Base-by-base conservation (phyloP, 2,329 filamentous ascomycete genomes). In the Cladosporium sp. region DNA sequence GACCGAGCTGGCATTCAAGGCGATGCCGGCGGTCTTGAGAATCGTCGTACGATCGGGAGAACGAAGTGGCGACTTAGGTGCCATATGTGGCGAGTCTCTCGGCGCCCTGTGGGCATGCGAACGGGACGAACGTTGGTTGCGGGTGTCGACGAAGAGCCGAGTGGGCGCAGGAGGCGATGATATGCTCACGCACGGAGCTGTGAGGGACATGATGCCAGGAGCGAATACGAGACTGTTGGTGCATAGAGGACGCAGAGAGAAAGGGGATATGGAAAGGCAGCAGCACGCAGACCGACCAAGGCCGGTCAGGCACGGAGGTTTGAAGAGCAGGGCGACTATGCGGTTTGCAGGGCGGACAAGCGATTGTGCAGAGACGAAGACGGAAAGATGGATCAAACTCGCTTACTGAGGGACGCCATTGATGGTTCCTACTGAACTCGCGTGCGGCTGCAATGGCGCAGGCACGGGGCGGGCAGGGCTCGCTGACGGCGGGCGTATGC, bases 1-100 rank as follows among this genome's bases (percentile, higher is more conserved):
- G 9, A 67, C 59, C 5, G 56, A 55, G 49, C 57, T 62, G 13
- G 58, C 61, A 33, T 62, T 62, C 7, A 66, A 54, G 35, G 61
- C 61, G 32, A 54, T 56, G 22, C 46, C 49, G 14, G 62, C 65
- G 13, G 58, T 54, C 42, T 59, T 58, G 41, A 62, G 59, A 22
- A 67, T 49, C 7, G 59, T 56, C 13, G 53, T 54, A 31, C 57
- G 55, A 45, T 65, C 60, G 10, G 59, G 61, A 33, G 46, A 11
- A 28, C 46, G 46, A 19, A 14, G 9, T 16, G 63, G 57, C 14
- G 46, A 31, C 31, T 49, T 49, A 16, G 46, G 37, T n/a, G 46
- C 18, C 46, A 49, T 49, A 43, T 49, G 37, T 43, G 46, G 18
- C 18, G 38, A 13, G 52, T 49, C 11, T 11, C 6, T n/a, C n/a